Evolutionary conservation across 228 moss, liverwort and hornwort species (phyloP).

Genomic region (Sphagnum fallax): DNA sequence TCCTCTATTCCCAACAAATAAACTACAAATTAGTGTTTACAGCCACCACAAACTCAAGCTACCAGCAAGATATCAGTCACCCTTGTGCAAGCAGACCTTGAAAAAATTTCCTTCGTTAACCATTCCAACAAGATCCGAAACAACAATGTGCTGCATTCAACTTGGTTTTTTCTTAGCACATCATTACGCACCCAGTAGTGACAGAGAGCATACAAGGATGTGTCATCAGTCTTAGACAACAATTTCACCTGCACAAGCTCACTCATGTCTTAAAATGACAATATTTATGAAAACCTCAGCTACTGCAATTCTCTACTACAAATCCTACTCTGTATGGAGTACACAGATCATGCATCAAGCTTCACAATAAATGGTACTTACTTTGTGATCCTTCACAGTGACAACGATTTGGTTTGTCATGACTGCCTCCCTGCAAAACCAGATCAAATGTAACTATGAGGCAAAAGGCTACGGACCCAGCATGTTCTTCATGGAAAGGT

Average conservation of each 20-base stretch:
- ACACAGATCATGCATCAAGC: too few relatives aligned
- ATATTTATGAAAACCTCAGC: too few relatives aligned
- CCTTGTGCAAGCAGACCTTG: background rate
- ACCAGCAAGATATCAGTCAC: too few relatives aligned
- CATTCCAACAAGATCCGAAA: too few relatives aligned
- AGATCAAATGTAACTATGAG: background rate
- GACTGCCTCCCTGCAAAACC: conserved; percentile 57
- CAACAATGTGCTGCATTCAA: too few relatives aligned
- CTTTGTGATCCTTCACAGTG: conserved; percentile 84
- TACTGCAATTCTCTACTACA: too few relatives aligned
- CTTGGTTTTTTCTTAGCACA: conserved; percentile 63
- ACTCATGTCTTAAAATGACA: background rate
- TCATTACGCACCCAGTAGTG: conserved; percentile 94
- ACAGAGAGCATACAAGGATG: conserved; percentile 74
- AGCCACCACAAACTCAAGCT: too few relatives aligned
- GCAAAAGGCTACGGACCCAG: background rate
- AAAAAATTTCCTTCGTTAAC: too few relatives aligned
- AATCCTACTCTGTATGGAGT: too few relatives aligned
- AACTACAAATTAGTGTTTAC: too few relatives aligned
- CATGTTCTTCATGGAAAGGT: too few relatives aligned
- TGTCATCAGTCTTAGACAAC: conserved; percentile 64
- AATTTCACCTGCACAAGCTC: conserved; percentile 51
- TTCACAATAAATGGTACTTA: conserved; percentile 26
- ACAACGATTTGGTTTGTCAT: conserved; percentile 58
- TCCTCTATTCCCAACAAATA: conserved; percentile 12